Percentiles rank a stretch among this genome's conserved stretches.
Evolutionary conservation across 2,329 filamentous ascomycete species (phyloP).

Genomic region (Phialophora expanda): DNA sequence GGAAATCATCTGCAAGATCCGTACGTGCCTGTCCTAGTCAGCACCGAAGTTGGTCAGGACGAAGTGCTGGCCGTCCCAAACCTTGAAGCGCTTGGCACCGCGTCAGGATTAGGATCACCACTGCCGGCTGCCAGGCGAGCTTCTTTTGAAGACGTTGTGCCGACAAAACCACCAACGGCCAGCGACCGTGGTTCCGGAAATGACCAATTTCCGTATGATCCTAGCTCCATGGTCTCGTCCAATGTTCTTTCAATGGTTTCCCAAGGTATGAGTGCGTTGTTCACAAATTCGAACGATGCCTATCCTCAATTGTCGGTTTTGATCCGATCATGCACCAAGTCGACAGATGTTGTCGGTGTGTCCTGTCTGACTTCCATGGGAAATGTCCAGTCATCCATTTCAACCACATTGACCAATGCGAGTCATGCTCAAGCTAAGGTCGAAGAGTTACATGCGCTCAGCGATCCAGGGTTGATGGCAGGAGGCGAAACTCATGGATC

Average conservation of each 20-base stretch:
- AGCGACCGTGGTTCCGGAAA: background rate
- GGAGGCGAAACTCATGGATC: constrained; percentile 12
- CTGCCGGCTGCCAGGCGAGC: background rate
- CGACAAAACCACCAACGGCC: background rate
- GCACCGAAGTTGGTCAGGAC: background rate
- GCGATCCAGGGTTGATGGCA: constrained; percentile 28
- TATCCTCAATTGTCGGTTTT: background rate
- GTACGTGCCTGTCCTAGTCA: constrained; percentile 9
- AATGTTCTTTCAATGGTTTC: constrained; percentile 10
- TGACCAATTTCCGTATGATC: constrained; percentile 10
- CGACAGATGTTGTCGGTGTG: background rate
- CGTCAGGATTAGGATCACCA: background rate
- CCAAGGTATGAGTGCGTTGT: background rate
- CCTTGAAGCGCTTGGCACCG: background rate
- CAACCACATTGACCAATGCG: background rate
- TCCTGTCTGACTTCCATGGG: background rate
- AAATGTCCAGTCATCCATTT: background rate
- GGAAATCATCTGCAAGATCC: constrained; percentile 31
- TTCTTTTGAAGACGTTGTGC: background rate
- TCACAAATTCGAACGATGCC: constrained; percentile 19
- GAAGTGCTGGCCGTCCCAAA: background rate
- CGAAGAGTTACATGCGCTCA: constrained; percentile 8
- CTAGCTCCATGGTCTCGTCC: constrained; percentile 15
- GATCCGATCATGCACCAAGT: background rate
- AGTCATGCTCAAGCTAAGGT: background rate